Percentiles rank a stretch among this genome's conserved stretches.
These are phyloP conservation scores for Gnetum montanum DNA, from an alignment of 75 land plant species.

Conservation along the genomic window DNA sequence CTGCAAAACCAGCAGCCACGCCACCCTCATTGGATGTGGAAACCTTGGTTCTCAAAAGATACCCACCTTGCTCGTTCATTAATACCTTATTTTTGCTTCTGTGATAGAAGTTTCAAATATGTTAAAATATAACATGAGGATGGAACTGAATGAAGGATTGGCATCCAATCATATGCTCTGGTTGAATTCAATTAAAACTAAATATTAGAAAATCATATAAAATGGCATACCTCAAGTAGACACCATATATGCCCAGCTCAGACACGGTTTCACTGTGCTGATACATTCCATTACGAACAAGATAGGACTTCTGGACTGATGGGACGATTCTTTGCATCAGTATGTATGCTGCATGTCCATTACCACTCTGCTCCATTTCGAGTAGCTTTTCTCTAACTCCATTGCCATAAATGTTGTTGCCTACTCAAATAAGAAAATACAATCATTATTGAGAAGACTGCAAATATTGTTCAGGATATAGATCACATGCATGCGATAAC, in stretches of 20 bases:
- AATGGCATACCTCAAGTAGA: conserved; percentile 64
- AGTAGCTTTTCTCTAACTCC: conserved; percentile 49
- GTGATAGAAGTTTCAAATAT: no score
- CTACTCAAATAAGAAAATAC: conserved; percentile 17
- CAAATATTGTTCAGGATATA: neutral
- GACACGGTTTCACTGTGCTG: conserved; percentile 58
- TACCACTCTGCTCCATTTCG: conserved; percentile 45
- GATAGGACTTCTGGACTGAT: conserved; percentile 38
- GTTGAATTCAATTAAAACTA: no score
- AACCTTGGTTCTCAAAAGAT: conserved; percentile 81
- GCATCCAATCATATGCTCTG: no score
- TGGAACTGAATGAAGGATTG: no score
- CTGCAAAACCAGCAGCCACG: conserved; percentile 94
- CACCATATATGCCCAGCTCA: conserved; percentile 84
- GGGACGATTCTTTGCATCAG: conserved; percentile 99
- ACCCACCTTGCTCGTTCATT: conserved; percentile 67
- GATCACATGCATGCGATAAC: neutral
- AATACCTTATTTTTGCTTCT: conserved; percentile 80
- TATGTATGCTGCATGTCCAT: conserved; percentile 83
- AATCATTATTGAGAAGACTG: no score
- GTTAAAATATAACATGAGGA: neutral
- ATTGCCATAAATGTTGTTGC: conserved; percentile 89
- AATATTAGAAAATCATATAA: no score
- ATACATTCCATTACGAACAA: conserved; percentile 67
- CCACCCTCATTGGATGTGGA: conserved; percentile 94